A percentile compares a stretch with the other conserved stretches of the same genome.
phyloP scores from a whole-genome alignment of 176 grass and related monocot genomes.

The Zoysia japonica region DNA sequence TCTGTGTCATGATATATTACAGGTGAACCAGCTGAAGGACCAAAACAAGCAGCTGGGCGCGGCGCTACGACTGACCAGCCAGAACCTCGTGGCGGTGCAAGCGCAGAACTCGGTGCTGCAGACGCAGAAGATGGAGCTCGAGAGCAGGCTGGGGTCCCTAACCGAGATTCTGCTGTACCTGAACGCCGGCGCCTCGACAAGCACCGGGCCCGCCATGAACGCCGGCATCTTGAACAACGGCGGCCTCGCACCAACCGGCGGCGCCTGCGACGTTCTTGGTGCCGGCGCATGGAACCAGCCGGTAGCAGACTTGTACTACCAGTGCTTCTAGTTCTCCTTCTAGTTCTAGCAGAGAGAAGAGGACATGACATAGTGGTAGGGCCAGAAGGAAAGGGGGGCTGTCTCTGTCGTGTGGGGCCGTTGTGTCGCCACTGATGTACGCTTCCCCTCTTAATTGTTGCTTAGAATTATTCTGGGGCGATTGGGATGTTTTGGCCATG shows the following conservation, averaged over 20 bases:
- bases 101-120: conserved; percentile 71
- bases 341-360: background rate
- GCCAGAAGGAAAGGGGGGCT: conserved; percentile 23
- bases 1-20: background rate
- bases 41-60: conserved; percentile 39
- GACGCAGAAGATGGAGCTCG: conserved; percentile 68
- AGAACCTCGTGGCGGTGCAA: conserved; percentile 50
- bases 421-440: conserved; percentile 39
- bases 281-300: conserved; percentile 44
- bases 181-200: conserved; percentile 18
- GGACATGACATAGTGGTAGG: conserved; percentile 39
- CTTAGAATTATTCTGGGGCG: conserved; percentile 1
- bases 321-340: conserved; percentile 42
- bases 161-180: conserved; percentile 56
- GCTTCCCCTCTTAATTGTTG: conserved; percentile 30
- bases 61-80: conserved; percentile 36
- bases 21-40: conserved; percentile 54
- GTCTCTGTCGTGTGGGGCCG: conserved; percentile 38
- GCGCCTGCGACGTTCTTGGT: conserved; percentile 39
- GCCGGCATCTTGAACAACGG: conserved; percentile 10
- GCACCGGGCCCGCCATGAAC: background rate
- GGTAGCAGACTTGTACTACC: conserved; percentile 45
- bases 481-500: conserved; percentile 24
- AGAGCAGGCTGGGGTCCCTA: conserved; percentile 55
- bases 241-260: background rate